Percentiles rank a stretch among this genome's conserved stretches.
These are phyloP conservation scores for Geotrichum ghanense DNA, from an alignment of 805 yeast species.

Conservation along the genomic window DNA sequence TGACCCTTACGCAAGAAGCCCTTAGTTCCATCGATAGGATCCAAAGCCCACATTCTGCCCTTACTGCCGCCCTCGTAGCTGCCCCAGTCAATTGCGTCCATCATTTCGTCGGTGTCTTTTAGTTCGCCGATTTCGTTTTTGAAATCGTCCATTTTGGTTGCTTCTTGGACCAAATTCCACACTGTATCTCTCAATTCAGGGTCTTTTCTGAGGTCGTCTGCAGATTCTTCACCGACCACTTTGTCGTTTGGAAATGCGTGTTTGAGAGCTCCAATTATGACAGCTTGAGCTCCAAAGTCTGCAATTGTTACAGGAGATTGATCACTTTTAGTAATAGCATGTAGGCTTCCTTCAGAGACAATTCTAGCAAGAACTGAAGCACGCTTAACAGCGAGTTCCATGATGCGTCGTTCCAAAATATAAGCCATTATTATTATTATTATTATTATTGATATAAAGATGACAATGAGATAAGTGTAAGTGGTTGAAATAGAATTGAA, in stretches of 20 bases:
- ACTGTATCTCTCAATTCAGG: slow-evolving; percentile 41
- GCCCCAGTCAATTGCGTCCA: slow-evolving; percentile 67
- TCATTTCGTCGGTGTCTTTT: slow-evolving; percentile 36
- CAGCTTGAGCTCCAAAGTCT: slow-evolving; percentile 93
- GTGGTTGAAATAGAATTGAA: not conserved
- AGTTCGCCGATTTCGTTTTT: slow-evolving; percentile 18
- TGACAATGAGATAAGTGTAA: not conserved
- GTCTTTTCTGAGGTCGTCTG: slow-evolving; percentile 50
- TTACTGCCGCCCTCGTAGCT: slow-evolving; percentile 62
- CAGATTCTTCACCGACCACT: slow-evolving; percentile 91
- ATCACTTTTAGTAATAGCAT: slow-evolving; percentile 60
- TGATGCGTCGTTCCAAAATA: slow-evolving; percentile 61
- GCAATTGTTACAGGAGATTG: slow-evolving; percentile 92
- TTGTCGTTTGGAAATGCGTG: slow-evolving; percentile 73
- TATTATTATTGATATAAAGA: not conserved
- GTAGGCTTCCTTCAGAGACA: slow-evolving; percentile 32
- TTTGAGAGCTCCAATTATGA: slow-evolving; percentile 73
- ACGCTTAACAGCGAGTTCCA: slow-evolving; percentile 80
- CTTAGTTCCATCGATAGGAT: slow-evolving; percentile 97
- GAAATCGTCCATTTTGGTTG: slow-evolving; percentile 34
- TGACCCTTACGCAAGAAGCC: slow-evolving; percentile 95
- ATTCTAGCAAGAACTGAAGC: slow-evolving; percentile 70
- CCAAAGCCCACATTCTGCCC: slow-evolving; percentile 93
- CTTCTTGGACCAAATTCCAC: slow-evolving; percentile 44
- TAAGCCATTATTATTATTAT: slow-evolving; percentile 24